A percentile compares a stretch with the other conserved stretches of the same genome.
Evolutionary conservation across 768 basidiomycete species (phyloP).

Genomic region (Trametopsis cervina): DNA sequence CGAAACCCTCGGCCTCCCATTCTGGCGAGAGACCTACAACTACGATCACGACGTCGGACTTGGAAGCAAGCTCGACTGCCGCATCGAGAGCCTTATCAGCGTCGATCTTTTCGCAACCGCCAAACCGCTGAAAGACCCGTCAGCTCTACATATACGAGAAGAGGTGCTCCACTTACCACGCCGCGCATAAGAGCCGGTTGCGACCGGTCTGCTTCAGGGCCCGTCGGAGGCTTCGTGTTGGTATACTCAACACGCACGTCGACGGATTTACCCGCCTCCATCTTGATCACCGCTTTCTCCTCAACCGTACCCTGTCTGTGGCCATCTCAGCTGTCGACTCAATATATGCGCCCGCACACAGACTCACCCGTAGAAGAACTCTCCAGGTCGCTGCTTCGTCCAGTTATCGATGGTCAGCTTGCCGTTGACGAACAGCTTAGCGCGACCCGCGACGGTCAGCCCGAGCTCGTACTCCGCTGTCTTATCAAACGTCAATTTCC

Average conservation of each 20-base stretch:
- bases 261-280: constrained; percentile 39
- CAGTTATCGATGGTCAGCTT: constrained; percentile 63
- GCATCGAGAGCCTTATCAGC: constrained; percentile 46
- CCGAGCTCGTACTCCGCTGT: constrained; percentile 52
- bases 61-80: constrained; percentile 47
- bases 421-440: constrained; percentile 57
- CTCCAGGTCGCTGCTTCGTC: constrained; percentile 59
- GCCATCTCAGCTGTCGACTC: background rate
- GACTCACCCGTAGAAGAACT: constrained; percentile 62
- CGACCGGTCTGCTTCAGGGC: constrained; percentile 38
- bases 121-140: constrained; percentile 44
- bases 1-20: constrained; percentile 75
- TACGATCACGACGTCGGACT: constrained; percentile 50
- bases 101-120: constrained; percentile 60
- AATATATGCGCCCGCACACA: background rate
- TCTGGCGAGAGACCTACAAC: constrained; percentile 59
- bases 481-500: constrained; percentile 42
- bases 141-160: background rate
- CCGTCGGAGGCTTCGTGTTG: constrained; percentile 46
- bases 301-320: constrained; percentile 57
- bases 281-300: constrained; percentile 44
- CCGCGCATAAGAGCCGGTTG: constrained; percentile 68
- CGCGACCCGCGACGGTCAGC: constrained; percentile 55
- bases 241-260: constrained; percentile 58
- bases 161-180: constrained; percentile 35